These are phyloP conservation scores for Peronosclerospora sorghi DNA, from an alignment of 352 stramenopile species.

Conservation along the genomic window DNA sequence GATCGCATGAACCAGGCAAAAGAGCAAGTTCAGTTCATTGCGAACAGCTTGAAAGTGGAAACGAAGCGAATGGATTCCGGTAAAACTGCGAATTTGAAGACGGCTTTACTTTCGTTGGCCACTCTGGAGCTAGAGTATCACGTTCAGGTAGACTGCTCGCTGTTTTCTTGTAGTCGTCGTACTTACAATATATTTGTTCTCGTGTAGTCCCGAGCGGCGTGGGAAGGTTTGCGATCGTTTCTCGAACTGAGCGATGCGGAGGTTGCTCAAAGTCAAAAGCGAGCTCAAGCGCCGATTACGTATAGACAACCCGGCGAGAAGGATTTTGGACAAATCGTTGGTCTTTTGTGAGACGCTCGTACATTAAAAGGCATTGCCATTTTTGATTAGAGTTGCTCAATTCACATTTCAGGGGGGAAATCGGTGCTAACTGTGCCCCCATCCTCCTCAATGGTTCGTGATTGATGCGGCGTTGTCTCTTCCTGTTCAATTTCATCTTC, in stretches of 20 bases:
- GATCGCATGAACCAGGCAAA: constrained; percentile 81
- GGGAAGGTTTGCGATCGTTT: constrained; percentile 56
- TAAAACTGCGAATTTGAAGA: constrained; percentile 70
- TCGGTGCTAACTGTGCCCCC: constrained; percentile 3
- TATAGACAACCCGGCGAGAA: constrained; percentile 70
- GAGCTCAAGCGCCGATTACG: constrained; percentile 33
- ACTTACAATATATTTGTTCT: too few relatives aligned
- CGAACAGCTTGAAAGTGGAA: constrained; percentile 78
- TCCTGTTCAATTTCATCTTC: constrained; percentile 51
- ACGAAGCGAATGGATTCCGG: constrained; percentile 73
- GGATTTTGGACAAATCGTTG: constrained; percentile 49
- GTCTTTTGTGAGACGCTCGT: constrained; percentile 36
- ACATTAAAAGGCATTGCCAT: constrained; percentile 7
- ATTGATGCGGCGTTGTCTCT: constrained; percentile 6
- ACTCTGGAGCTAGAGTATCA: constrained; percentile 78
- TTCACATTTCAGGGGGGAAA: constrained; percentile 21
- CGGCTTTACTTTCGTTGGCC: constrained; percentile 59
- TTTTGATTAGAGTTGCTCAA: not conserved
- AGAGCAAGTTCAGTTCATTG: constrained; percentile 83
- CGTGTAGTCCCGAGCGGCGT: constrained; percentile 48
- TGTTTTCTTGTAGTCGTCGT: too few relatives aligned
- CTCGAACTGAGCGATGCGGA: constrained; percentile 52
- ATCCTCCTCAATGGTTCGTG: not conserved
- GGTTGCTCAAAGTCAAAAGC: constrained; percentile 40
- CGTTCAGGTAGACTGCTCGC: constrained; percentile 35